phyloP scores from a whole-genome alignment of 2,329 filamentous ascomycete genomes.

The Penicillium digitatum region DNA sequence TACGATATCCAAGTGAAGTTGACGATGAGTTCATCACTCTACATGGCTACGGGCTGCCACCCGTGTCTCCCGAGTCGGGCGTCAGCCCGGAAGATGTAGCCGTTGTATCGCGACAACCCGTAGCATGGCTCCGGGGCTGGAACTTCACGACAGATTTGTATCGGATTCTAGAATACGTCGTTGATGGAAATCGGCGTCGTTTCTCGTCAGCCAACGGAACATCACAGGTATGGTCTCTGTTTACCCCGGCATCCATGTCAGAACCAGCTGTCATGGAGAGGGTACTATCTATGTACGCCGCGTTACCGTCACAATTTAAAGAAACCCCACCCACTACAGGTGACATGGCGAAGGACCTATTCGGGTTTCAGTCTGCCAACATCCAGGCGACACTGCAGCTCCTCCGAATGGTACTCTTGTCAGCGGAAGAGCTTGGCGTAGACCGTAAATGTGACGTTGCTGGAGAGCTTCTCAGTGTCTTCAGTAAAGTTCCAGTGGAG shows the following conservation, averaged over 20 bases:
- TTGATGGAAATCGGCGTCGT: constrained; percentile 25
- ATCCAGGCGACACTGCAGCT: constrained; percentile 49
- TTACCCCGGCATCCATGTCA: constrained; percentile 20
- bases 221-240: constrained; percentile 24
- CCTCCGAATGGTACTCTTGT: constrained; percentile 48
- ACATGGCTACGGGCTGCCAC: constrained; percentile 23
- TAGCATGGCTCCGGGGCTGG: constrained; percentile 53
- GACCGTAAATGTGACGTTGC: constrained; percentile 47
- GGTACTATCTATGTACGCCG: constrained; percentile 24
- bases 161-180: constrained; percentile 52
- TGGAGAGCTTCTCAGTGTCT: constrained; percentile 44
- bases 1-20: constrained; percentile 48
- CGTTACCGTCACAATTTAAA: constrained; percentile 25
- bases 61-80: constrained; percentile 17
- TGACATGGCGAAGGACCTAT: constrained; percentile 38
- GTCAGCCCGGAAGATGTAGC: constrained; percentile 8
- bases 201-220: constrained; percentile 24
- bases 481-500: constrained; percentile 43
- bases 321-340: constrained; percentile 26
- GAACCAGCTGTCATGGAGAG: constrained; percentile 26
- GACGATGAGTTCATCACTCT: constrained; percentile 47
- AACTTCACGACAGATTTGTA: constrained; percentile 58
- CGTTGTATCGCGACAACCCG: constrained; percentile 13
- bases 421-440: constrained; percentile 35
- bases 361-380: constrained; percentile 51